Percentiles rank a stretch among this genome's conserved stretches.
These are phyloP conservation scores for Solanum hybrid DNA, from an alignment of 305 asterid species.

Conservation along the genomic window DNA sequence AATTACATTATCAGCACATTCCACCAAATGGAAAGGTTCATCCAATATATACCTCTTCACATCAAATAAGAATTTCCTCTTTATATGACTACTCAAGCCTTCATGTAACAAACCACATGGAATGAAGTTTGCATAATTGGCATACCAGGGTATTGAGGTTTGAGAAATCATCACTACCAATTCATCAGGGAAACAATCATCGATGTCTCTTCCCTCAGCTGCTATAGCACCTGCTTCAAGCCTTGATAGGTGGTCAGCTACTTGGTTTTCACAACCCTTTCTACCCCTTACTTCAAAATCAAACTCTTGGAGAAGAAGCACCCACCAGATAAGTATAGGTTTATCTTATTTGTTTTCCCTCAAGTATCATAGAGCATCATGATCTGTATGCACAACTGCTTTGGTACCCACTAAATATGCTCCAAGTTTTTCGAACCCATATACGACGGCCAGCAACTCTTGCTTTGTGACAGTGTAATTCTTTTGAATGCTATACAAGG, in stretches of 20 bases:
- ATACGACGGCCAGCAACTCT: neutral
- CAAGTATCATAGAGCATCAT: neutral
- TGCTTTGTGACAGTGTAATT: neutral
- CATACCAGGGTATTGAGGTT: neutral
- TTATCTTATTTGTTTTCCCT: neutral
- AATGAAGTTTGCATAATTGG: neutral
- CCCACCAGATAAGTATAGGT: neutral
- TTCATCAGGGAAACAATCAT: neutral
- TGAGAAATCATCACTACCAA: neutral
- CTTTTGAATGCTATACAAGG: neutral
- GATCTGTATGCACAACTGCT: neutral
- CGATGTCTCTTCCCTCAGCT: neutral
- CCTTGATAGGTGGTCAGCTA: neutral
- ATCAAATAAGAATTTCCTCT: neutral
- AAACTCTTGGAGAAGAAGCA: neutral
- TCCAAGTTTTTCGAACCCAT: neutral
- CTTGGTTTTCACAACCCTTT: neutral
- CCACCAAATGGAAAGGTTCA: neutral
- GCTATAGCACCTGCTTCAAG: neutral
- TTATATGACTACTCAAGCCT: neutral
- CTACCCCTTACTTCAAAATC: neutral
- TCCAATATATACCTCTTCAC: neutral
- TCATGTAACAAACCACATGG: neutral
- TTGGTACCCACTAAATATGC: neutral
- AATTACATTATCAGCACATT: neutral